Percentiles rank a stretch among this genome's conserved stretches.
Conservation (phyloP, 148 eudicot species). For the Beta vulgaris region DNA sequence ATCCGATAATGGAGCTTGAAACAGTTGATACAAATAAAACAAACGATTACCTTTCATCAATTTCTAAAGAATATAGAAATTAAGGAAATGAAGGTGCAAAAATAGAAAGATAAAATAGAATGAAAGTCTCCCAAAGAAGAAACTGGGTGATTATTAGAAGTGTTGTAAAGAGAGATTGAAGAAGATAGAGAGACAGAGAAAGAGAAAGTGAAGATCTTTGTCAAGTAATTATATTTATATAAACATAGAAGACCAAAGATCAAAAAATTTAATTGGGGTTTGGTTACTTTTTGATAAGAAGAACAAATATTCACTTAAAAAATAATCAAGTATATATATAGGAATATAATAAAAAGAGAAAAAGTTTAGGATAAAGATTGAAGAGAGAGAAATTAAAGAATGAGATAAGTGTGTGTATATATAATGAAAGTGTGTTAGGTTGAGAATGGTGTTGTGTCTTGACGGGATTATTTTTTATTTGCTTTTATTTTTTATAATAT, state of each 20-base stretch:
- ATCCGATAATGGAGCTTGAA: conserved; percentile 33
- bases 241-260: conserved; percentile 8
- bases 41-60: conserved; percentile 33
- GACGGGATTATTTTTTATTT: conserved; percentile 3
- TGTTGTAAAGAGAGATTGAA: not conserved
- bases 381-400: conserved; percentile 17
- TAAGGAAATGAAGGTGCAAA: not conserved
- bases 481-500: not conserved
- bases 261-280: conserved; percentile 10
- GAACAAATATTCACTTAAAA: not conserved
- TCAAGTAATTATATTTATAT: not conserved
- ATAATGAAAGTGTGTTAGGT: conserved; percentile 29
- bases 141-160: not conserved
- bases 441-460: conserved; percentile 12
- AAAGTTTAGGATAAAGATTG: conserved; percentile 20
- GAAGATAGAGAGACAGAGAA: not conserved
- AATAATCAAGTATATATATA: not conserved
- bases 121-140: not conserved
- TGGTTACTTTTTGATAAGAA: not conserved
- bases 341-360: not conserved
- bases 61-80: conserved; percentile 18
- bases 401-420: conserved; percentile 17
- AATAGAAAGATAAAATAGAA: conserved; percentile 4
- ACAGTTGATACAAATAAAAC: conserved; percentile 23
- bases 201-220: conserved; percentile 30